Conservation (phyloP, 805 yeast species). For the Ogataea wickerhamii region DNA sequence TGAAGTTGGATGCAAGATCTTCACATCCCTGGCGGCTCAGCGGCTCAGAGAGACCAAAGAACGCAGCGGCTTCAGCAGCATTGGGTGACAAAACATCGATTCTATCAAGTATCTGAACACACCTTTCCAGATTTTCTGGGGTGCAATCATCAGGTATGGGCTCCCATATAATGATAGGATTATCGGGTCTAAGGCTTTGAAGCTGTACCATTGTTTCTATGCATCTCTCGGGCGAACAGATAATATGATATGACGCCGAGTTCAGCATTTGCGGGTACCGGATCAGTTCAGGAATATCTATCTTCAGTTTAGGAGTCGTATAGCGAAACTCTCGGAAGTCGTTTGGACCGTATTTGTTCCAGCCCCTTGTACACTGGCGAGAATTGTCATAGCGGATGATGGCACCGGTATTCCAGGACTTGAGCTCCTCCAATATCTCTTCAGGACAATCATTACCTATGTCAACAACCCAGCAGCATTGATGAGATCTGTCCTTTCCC, state of each 20-base stretch:
- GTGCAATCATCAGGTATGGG: slow-evolving; percentile 78
- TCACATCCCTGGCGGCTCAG: slow-evolving; percentile 37
- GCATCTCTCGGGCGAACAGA: slow-evolving; percentile 69
- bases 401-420: slow-evolving; percentile 60
- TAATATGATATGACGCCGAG: slow-evolving; percentile 58
- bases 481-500: slow-evolving; percentile 32
- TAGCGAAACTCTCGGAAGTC: slow-evolving; percentile 63
- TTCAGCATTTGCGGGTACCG: slow-evolving; percentile 34
- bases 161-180: slow-evolving; percentile 68
- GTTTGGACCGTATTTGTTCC: slow-evolving; percentile 65
- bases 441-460: slow-evolving; percentile 75
- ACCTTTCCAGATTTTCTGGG: slow-evolving; percentile 42
- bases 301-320: slow-evolving; percentile 55
- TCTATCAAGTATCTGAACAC: slow-evolving; percentile 36
- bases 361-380: slow-evolving; percentile 75
- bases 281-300: slow-evolving; percentile 53
- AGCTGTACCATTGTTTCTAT: slow-evolving; percentile 41
- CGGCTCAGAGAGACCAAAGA: slow-evolving; percentile 51
- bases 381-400: slow-evolving; percentile 47
- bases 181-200: slow-evolving; percentile 12
- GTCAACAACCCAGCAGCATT: slow-evolving; percentile 71
- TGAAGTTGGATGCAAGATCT: slow-evolving; percentile 39
- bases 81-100: slow-evolving; percentile 77
- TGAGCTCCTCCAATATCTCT: slow-evolving; percentile 40
- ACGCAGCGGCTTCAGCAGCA: slow-evolving; percentile 72